Evolutionary conservation across 805 yeast genomes (phyloP).

Genomic region (Suhomyces canberraensis): DNA sequence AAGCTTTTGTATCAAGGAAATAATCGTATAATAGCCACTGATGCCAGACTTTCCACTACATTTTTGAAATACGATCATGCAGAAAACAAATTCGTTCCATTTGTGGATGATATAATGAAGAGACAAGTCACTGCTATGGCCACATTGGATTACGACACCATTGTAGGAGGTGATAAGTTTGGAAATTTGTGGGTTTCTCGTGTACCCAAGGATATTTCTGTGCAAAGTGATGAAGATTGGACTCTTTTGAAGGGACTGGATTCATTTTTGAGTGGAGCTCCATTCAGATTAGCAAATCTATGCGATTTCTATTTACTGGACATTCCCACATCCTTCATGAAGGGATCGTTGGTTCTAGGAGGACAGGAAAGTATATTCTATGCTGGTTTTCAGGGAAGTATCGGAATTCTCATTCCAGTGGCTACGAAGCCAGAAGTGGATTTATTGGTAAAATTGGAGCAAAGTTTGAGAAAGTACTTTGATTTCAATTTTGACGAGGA

Average conservation of each 20-base stretch:
- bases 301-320: slow-evolving; percentile 71
- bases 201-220: slow-evolving; percentile 48
- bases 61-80: slow-evolving; percentile 50
- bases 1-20: slow-evolving; percentile 52
- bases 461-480: slow-evolving; percentile 32
- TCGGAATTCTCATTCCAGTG: slow-evolving; percentile 74
- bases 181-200: slow-evolving; percentile 76
- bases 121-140: slow-evolving; percentile 62
- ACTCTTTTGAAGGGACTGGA: slow-evolving; percentile 28
- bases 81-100: slow-evolving; percentile 51
- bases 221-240: slow-evolving; percentile 50
- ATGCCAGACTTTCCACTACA: slow-evolving; percentile 62
- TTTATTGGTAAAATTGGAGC: slow-evolving; percentile 55
- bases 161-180: slow-evolving; percentile 81
- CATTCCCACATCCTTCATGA: slow-evolving; percentile 58
- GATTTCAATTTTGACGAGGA: slow-evolving; percentile 22
- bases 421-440: slow-evolving; percentile 57
- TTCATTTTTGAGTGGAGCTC: slow-evolving; percentile 46
- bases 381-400: slow-evolving; percentile 75
- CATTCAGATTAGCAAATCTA: slow-evolving; percentile 46
- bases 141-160: slow-evolving; percentile 70
- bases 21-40: slow-evolving; percentile 64
- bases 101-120: slow-evolving; percentile 67
- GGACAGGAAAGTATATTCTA: slow-evolving; percentile 68
- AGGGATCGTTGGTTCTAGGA: slow-evolving; percentile 53